Evolutionary conservation across 805 yeast species (phyloP).

Genomic region (Wickerhamiella musiphila): DNA sequence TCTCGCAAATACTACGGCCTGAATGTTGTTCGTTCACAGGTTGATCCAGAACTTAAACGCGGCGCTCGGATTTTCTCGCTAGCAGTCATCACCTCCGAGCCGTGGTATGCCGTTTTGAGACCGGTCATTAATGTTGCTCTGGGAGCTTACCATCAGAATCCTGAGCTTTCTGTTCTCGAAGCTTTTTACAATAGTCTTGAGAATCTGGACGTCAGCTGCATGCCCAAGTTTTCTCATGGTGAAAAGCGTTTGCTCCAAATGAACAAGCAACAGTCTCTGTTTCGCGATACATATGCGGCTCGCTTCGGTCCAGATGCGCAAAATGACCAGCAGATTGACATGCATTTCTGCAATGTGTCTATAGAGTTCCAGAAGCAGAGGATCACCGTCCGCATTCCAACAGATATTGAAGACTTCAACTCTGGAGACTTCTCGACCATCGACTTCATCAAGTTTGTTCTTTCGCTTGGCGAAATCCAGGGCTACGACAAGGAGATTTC

Average conservation of each 20-base stretch:
- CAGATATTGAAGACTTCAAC: constrained; percentile 17
- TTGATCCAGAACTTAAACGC: constrained; percentile 28
- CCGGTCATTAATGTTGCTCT: constrained; percentile 39
- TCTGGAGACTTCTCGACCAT: constrained; percentile 19
- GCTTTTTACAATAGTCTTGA: constrained; percentile 19
- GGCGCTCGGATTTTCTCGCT: constrained; percentile 46
- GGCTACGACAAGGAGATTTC: constrained; percentile 26
- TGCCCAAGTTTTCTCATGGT: constrained; percentile 17
- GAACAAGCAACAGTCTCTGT: constrained; percentile 3
- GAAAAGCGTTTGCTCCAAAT: constrained; percentile 17
- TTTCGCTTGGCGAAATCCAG: constrained; percentile 15
- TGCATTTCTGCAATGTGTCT: constrained; percentile 19
- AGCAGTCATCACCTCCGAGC: constrained; percentile 37
- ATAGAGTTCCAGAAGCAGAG: constrained; percentile 16
- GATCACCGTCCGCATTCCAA: constrained; percentile 21
- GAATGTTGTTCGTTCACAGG: constrained; percentile 36
- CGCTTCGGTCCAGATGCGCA: neutral
- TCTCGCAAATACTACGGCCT: constrained; percentile 34
- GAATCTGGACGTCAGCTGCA: constrained; percentile 14
- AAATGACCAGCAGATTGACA: constrained; percentile 10
- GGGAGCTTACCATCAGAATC: constrained; percentile 27
- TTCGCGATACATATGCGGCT: constrained; percentile 2
- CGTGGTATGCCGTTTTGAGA: constrained; percentile 38
- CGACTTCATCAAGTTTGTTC: constrained; percentile 9
- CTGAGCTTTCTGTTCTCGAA: constrained; percentile 12